Evolutionary conservation across 345 rosid genomes (phyloP).

Genomic region (Rhizophora apiculata): DNA sequence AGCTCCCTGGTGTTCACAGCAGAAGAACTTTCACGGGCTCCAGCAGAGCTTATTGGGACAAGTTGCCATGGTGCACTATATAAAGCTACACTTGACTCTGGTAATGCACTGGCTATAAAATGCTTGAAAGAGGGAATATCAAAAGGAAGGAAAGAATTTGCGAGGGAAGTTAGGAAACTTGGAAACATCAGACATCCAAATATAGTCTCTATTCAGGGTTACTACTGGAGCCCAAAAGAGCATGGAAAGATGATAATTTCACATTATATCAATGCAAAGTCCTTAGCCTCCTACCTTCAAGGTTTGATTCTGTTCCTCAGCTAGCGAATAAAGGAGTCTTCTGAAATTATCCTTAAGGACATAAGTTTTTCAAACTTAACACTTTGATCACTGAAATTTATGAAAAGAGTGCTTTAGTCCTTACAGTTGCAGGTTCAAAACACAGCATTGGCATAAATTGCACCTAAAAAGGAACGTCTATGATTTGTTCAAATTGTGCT

Average conservation of each 20-base stretch:
- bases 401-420: no score
- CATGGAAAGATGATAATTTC: conserved; percentile 82
- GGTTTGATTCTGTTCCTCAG: conserved; percentile 37
- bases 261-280: conserved; percentile 51
- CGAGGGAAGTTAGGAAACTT: conserved; percentile 85
- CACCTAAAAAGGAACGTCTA: no score
- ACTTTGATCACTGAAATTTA: no score
- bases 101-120: conserved; percentile 59
- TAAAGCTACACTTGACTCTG: conserved; percentile 69
- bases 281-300: conserved; percentile 73
- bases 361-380: background rate
- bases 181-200: conserved; percentile 81
- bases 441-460: no score
- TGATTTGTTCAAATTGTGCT: no score
- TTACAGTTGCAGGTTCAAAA: no score
- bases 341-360: background rate
- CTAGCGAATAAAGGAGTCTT: background rate
- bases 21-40: conserved; percentile 81
- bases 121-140: conserved; percentile 86
- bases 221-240: conserved; percentile 82
- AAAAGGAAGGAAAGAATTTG: conserved; percentile 76
- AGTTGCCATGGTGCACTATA: conserved; percentile 82
- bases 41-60: conserved; percentile 79
- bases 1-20: conserved; percentile 58
- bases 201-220: conserved; percentile 76